These are phyloP conservation scores for Theobroma cacao DNA, from an alignment of 345 rosid species.

Conservation along the genomic window DNA sequence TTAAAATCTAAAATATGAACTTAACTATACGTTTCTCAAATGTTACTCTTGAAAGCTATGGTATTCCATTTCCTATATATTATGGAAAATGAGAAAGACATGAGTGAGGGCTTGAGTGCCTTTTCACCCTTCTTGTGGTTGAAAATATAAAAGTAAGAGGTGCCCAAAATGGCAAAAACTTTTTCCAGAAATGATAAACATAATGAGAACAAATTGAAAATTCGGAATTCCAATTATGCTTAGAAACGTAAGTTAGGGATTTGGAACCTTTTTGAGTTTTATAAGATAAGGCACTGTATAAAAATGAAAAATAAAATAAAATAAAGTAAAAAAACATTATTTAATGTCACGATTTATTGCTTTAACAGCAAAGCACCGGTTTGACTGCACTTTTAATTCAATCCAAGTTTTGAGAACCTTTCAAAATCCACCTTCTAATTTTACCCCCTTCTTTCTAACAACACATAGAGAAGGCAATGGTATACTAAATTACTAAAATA, in stretches of 20 bases:
- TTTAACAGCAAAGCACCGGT: conserved; percentile 6
- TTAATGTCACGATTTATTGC: not conserved
- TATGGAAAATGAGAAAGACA: not conserved
- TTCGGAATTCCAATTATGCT: not conserved
- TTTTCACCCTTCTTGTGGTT: not conserved
- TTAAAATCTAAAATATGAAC: no score
- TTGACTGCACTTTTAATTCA: not conserved
- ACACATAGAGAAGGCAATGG: not conserved
- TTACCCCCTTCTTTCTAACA: not conserved
- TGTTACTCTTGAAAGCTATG: not conserved
- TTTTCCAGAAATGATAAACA: not conserved
- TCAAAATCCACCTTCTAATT: not conserved
- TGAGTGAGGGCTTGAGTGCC: not conserved
- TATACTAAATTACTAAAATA: not conserved
- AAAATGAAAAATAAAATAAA: no score
- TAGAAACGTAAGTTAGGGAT: not conserved
- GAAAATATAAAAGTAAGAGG: not conserved
- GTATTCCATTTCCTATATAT: not conserved
- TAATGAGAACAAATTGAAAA: not conserved
- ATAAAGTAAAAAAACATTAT: no score
- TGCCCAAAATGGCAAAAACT: not conserved
- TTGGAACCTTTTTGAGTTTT: not conserved
- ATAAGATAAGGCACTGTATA: not conserved
- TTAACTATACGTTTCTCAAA: no score
- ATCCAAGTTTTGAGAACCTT: not conserved